Evolutionary conservation across 2,329 filamentous ascomycete genomes (phyloP), one percentile per base, ranked within the genome.

Genomic region (Microascus cirrosus): DNA sequence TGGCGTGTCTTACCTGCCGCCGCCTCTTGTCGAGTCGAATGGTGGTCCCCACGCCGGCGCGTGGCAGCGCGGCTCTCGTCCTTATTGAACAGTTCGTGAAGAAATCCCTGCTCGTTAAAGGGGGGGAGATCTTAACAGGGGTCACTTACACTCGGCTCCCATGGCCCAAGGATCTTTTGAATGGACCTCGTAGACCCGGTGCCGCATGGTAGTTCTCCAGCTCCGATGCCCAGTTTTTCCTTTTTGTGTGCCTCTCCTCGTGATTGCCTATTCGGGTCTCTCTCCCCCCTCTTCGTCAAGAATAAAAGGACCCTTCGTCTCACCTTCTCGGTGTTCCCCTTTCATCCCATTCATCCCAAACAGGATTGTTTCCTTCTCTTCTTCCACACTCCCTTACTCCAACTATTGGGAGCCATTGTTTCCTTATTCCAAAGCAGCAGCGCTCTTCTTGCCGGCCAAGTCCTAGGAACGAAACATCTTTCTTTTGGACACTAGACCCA

Each of bases 401-500:
- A n/a, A n/a, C n/a, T n/a, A n/a, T n/a, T n/a, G n/a, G n/a, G n/a
- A n/a, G n/a, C n/a, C n/a, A n/a, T n/a, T n/a, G n/a, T n/a, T n/a
- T n/a, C n/a, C n/a, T 18, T 45, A 18, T n/a, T n/a, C 39, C 39
- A 45, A 45, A 18, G 13, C 39, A 45, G 39, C 39, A 45, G 39
- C 28, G 28, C 39, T 45, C n/a, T 45, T 56, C 55, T 56, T 56
- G 55, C 55, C 55, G 55, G 55, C 22, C 55, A 51, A 56, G 55
- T 28, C 34, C 20, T 32, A 4, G 28, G 42, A 51, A 56, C 54
- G 25, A 28, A n/a, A 45, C 39, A 45, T n/a, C 36, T 45, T n/a
- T 6, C 15, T 18, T 45, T 15, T 45, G 15, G 6, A 45, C 39
- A 2, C 39, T 18, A 2, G 8, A 24, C 20, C n/a, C 45, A 11